Conservation (phyloP, 495 filamentous ascomycete genomes). For the Podospora fimiseda region DNA sequence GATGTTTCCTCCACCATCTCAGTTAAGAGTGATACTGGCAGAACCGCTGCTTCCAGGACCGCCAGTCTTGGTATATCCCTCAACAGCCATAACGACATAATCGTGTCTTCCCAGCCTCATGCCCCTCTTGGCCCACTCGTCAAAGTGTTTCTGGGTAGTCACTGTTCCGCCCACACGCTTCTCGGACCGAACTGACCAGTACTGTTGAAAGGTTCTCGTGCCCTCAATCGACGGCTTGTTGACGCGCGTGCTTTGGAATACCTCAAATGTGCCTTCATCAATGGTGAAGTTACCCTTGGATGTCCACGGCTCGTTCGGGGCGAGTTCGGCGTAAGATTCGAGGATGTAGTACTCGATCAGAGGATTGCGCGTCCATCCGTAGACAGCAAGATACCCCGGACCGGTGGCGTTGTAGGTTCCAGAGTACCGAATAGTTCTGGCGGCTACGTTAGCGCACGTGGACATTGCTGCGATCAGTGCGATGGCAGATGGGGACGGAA, state of each 20-base stretch:
- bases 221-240: slow-evolving; percentile 56
- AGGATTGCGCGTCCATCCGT: slow-evolving; percentile 59
- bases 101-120: slow-evolving; percentile 48
- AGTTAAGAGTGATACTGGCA: slow-evolving; percentile 10
- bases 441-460: too few species aligned
- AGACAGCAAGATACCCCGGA: slow-evolving; percentile 55
- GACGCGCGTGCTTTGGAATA: slow-evolving; percentile 49
- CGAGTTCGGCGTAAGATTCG: slow-evolving; percentile 51
- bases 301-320: slow-evolving; percentile 46
- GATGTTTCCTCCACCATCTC: neutral
- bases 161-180: slow-evolving; percentile 50
- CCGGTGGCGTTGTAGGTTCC: slow-evolving; percentile 51
- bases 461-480: too few species aligned
- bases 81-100: slow-evolving; percentile 53
- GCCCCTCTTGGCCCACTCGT: slow-evolving; percentile 45
- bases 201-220: slow-evolving; percentile 57
- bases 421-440: slow-evolving; percentile 47
- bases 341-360: slow-evolving; percentile 63
- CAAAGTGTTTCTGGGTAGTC: slow-evolving; percentile 48
- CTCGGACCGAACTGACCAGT: slow-evolving; percentile 52
- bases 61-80: slow-evolving; percentile 43
- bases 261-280: slow-evolving; percentile 51
- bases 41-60: slow-evolving; percentile 16
- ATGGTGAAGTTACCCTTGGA: slow-evolving; percentile 49
- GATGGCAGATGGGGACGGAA: neutral